These are phyloP conservation scores for Adansonia grandidieri DNA, from an alignment of 441 rosid genomes.

Conservation along the genomic window DNA sequence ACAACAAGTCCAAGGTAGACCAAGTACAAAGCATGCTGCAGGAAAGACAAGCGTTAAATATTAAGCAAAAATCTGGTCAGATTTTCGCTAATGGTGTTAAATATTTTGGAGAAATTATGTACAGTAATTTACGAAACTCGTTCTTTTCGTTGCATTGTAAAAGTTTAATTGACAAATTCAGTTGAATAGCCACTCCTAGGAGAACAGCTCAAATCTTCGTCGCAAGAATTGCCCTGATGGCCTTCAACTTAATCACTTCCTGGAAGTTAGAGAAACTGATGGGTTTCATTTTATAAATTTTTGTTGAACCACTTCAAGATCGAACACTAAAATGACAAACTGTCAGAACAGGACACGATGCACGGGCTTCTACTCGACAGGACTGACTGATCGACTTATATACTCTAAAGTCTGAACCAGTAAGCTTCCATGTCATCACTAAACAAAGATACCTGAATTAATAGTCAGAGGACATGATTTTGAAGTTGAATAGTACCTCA, in stretches of 20 bases:
- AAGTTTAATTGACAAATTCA: background rate
- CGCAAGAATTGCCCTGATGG: background rate
- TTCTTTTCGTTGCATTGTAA: background rate
- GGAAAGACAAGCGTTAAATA: conserved; percentile 6
- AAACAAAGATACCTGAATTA: background rate
- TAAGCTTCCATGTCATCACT: background rate
- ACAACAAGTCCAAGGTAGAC: conserved; percentile 66
- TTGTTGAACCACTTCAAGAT: no score
- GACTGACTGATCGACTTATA: no score
- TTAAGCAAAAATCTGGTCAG: background rate
- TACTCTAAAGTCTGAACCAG: background rate
- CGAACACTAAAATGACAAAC: no score
- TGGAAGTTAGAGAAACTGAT: background rate
- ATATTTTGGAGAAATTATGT: background rate
- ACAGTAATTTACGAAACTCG: background rate
- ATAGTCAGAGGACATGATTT: background rate
- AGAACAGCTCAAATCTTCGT: background rate
- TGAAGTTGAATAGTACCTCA: conserved; percentile 47
- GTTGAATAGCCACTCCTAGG: background rate
- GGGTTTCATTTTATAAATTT: background rate
- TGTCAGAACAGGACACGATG: no score
- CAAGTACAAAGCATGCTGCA: conserved; percentile 68
- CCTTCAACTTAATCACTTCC: background rate
- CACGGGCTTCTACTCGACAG: no score
- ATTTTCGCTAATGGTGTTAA: background rate